Evolutionary conservation across 2,329 filamentous ascomycete species (phyloP).

Genomic region (Atkinsonella hypoxylon): DNA sequence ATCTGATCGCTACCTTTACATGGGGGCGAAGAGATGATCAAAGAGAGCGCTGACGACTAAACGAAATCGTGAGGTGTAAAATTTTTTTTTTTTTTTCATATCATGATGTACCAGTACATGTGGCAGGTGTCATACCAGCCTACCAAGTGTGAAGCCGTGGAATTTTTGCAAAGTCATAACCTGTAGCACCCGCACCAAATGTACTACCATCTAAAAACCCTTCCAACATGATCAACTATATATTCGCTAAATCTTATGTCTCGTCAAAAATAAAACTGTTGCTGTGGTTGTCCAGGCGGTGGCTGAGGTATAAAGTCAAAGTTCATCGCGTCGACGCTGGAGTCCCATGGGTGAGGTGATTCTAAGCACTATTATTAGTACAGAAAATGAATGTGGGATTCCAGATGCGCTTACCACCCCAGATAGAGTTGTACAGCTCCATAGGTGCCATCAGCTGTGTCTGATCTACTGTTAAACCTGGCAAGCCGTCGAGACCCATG

Average conservation of each 20-base stretch:
- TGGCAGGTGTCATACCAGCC: too few species aligned
- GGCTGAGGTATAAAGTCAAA: conserved; percentile 50
- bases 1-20: conserved; percentile 3
- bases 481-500: conserved; percentile 31
- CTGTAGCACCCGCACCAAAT: not conserved
- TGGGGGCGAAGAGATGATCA: conserved; percentile 27
- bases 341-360: conserved; percentile 47
- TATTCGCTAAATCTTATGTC: not conserved
- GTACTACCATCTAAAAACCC: not conserved
- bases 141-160: too few species aligned
- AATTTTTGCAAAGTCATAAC: not conserved
- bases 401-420: conserved; percentile 43
- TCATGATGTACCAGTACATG: not conserved
- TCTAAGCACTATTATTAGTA: conserved; percentile 24
- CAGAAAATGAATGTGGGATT: too few species aligned
- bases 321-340: conserved; percentile 41
- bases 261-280: conserved; percentile 44
- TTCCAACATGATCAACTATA: too few species aligned
- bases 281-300: conserved; percentile 44
- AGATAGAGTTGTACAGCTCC: conserved; percentile 57
- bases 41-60: conserved; percentile 35
- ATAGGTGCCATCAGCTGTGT: conserved; percentile 51
- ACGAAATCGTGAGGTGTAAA: not conserved
- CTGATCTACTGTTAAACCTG: conserved; percentile 41
- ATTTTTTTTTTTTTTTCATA: not conserved